Conservation (phyloP, 441 rosid genomes). For the Jatropha multifida region DNA sequence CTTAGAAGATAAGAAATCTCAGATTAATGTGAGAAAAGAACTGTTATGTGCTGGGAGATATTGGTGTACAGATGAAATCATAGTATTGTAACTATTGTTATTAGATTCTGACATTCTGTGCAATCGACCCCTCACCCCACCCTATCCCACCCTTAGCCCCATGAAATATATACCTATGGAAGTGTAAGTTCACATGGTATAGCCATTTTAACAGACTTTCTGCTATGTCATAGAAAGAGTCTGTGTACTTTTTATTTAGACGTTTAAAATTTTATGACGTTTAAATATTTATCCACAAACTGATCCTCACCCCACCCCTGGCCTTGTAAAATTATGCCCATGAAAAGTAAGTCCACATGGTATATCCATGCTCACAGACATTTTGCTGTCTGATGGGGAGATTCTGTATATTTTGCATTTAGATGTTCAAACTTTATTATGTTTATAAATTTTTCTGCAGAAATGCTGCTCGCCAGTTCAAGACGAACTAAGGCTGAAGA, state of each 20-base stretch:
- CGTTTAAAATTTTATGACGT: neutral
- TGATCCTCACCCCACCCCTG: no score
- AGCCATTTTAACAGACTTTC: neutral
- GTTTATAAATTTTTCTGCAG: conserved; percentile 37
- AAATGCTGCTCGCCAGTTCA: conserved; percentile 74
- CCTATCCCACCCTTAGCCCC: no score
- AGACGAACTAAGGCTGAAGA: conserved; percentile 67
- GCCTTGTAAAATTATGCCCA: neutral
- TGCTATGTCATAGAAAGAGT: neutral
- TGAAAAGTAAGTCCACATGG: neutral
- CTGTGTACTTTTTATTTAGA: neutral
- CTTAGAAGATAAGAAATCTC: neutral
- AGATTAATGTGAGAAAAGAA: neutral
- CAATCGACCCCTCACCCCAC: neutral
- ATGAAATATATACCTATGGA: neutral
- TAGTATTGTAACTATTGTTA: no score
- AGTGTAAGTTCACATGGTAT: neutral
- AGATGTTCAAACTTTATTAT: neutral
- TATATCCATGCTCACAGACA: neutral
- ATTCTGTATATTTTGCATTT: neutral
- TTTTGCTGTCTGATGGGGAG: neutral
- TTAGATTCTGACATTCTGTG: neutral
- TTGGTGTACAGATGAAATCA: no score
- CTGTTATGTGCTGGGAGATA: neutral
- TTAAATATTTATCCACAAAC: conserved; percentile 23